Conservation (phyloP, 495 filamentous ascomycete species). For the Podospora pseudoanserina region DNA sequence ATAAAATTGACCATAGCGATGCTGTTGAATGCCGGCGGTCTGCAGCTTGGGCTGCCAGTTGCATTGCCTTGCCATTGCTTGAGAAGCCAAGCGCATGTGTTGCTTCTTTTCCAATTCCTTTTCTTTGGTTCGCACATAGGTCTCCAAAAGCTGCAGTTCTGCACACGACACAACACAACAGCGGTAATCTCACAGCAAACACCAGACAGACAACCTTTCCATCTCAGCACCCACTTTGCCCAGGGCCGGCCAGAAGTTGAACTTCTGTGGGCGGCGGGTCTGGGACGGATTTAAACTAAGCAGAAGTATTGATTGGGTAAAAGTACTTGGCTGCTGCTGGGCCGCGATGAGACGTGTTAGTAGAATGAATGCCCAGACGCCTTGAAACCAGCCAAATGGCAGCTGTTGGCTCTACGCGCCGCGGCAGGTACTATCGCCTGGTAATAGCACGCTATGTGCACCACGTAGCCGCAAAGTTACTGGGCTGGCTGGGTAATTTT, state of each 20-base stretch:
- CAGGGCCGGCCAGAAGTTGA: neutral
- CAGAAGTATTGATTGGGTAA: neutral
- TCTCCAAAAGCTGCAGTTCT: neutral
- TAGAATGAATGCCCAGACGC: neutral
- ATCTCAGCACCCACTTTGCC: conserved; percentile 1
- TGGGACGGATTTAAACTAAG: conserved; percentile 23
- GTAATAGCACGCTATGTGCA: conserved; percentile 16
- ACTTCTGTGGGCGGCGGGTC: conserved; percentile 22
- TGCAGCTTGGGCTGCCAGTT: conserved; percentile 6
- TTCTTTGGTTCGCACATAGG: neutral
- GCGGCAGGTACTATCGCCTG: conserved; percentile 13
- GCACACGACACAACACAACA: neutral
- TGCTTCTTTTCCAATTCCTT: neutral
- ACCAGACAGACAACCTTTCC: conserved; percentile 9
- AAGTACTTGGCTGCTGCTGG: conserved; percentile 17
- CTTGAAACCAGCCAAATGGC: neutral
- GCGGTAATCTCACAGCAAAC: neutral
- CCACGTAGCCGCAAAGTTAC: conserved; percentile 16
- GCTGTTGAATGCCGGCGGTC: conserved; percentile 5
- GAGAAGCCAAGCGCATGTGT: neutral
- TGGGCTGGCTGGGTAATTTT: conserved; percentile 35
- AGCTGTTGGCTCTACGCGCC: neutral
- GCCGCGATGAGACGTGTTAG: conserved; percentile 28
- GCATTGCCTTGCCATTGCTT: neutral
- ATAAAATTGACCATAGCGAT: neutral